Evolutionary conservation across 225 moss, liverwort and hornwort species (phyloP), one percentile per base, ranked within the genome.

Genomic region (Asterella californica): DNA sequence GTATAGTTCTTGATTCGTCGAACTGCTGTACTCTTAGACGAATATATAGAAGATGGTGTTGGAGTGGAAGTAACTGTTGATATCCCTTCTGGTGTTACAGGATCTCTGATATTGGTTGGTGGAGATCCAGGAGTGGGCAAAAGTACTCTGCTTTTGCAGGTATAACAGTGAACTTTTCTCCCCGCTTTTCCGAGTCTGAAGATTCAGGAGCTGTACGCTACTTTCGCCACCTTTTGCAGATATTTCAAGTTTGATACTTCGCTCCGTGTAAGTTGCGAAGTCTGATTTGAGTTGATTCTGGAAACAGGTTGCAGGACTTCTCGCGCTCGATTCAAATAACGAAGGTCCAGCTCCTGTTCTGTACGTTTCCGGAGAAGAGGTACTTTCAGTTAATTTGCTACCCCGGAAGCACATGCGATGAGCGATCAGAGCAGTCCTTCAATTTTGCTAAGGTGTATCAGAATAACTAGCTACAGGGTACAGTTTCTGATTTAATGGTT

Each of bases 341-440:
- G 83, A 86, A 83, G 90, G 92, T 80, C 90, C 91, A 47, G 88
- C 85, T 76, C 97, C 97, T 66, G 97, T 99, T 81, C 88, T 99
- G 74, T 99, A 99, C 83, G 87, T 94, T n/a, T 99, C 97, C 70
- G 97, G 97, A 81, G 97, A 99, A 90, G 97, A 99, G 95, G 97
- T 97, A 80, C 65, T 18, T 22, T 27, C 22, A 59, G 22, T 33
- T 38, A 19, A 34, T 37, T 61, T 57, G 50, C 17, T 50, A 47
- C 12, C 29, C 19, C 33, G 17, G 21, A 25, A 70, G 1, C 45
- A 42, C 42, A 7, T 42, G 42, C n/a, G n/a, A n/a, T n/a, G n/a
- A n/a, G n/a, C 29, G 9, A 59, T 24, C 57, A 66, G 14, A 34
- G 66, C 10, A 29, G 8, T 30, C 10, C 15, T 10, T 62, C 61